Percentiles rank a stretch among this genome's conserved stretches.
Evolutionary conservation across 2,329 filamentous ascomycete species (phyloP).

Genomic region (Xylaria sp.): DNA sequence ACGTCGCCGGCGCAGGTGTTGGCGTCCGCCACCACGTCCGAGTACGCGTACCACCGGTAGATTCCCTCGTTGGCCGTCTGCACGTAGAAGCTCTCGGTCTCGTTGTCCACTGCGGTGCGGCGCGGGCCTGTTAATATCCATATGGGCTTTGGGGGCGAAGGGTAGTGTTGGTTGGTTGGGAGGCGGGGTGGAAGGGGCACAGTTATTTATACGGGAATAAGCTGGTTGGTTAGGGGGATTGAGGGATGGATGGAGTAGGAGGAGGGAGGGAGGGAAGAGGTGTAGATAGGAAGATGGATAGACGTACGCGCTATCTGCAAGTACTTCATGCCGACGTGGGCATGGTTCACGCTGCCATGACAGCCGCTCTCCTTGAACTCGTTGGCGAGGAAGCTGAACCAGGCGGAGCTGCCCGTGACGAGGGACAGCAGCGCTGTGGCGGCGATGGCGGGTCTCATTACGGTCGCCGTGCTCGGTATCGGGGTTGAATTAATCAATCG

Average conservation of each 20-base stretch:
- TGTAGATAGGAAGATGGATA: background rate
- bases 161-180: background rate
- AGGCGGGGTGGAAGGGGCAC: too few relatives aligned
- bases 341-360: slow-evolving; percentile 10
- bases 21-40: slow-evolving; percentile 7
- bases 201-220: too few relatives aligned
- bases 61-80: slow-evolving; percentile 26
- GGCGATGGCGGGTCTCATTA: background rate
- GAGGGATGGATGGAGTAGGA: too few relatives aligned
- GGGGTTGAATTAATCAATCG: background rate
- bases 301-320: slow-evolving; percentile 22
- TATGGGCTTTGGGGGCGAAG: background rate
- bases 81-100: slow-evolving; percentile 23
- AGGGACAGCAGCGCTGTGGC: background rate
- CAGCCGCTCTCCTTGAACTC: slow-evolving; percentile 19
- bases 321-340: slow-evolving; percentile 11
- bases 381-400: slow-evolving; percentile 11
- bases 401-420: slow-evolving; percentile 3
- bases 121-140: slow-evolving; percentile 1
- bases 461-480: background rate
- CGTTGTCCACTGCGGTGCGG: slow-evolving; percentile 20
- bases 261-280: background rate
- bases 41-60: slow-evolving; percentile 27
- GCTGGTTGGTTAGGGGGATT: too few relatives aligned
- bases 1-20: slow-evolving; percentile 17